Conservation (phyloP, 805 yeast genomes). For the Metschnikowia amazonensis region DNA sequence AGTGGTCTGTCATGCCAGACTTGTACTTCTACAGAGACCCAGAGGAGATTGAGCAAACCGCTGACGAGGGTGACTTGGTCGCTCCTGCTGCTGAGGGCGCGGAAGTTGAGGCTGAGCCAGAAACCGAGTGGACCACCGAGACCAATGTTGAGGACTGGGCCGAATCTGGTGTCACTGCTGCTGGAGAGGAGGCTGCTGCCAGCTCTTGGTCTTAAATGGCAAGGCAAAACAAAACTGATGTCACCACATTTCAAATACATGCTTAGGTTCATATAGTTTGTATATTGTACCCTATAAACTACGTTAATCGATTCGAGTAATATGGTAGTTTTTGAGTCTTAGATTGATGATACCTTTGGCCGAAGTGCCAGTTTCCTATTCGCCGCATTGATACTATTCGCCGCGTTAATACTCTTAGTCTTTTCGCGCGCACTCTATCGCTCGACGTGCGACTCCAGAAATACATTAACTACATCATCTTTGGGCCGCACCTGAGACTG, state of each 20-base stretch:
- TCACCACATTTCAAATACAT: conserved; percentile 15
- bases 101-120: conserved; percentile 58
- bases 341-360: too few relatives aligned
- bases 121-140: conserved; percentile 53
- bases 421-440: neutral
- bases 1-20: conserved; percentile 99
- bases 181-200: conserved; percentile 76
- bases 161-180: conserved; percentile 49
- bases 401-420: neutral
- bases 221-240: conserved; percentile 18
- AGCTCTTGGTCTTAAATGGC: conserved; percentile 36
- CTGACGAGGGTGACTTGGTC: conserved; percentile 48
- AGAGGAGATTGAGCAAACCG: conserved; percentile 90
- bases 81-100: conserved; percentile 52
- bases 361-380: too few relatives aligned
- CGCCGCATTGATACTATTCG: neutral
- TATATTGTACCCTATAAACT: conserved; percentile 22
- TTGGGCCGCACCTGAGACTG: neutral
- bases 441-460: neutral
- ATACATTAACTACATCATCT: neutral
- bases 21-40: conserved; percentile 99
- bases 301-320: conserved; percentile 14
- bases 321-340: neutral
- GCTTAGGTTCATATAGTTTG: conserved; percentile 20
- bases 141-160: conserved; percentile 68